These are phyloP conservation scores for Floccularia luteovirens DNA, from an alignment of 768 basidiomycete species.

Conservation along the genomic window DNA sequence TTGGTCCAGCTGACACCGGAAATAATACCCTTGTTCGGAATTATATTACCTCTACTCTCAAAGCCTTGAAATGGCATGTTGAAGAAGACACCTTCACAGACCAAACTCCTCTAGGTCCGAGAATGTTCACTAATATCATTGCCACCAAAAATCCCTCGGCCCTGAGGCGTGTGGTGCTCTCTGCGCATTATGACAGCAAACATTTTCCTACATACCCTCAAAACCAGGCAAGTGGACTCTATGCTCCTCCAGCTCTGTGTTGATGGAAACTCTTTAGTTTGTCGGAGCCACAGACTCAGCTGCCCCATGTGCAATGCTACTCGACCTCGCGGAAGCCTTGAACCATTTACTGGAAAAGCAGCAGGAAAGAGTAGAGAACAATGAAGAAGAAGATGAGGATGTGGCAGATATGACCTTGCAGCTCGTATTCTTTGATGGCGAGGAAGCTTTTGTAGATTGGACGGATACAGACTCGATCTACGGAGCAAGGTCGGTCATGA, in stretches of 20 bases:
- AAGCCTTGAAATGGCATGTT: constrained; percentile 75
- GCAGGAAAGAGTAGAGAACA: constrained; percentile 44
- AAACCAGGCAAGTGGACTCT: constrained; percentile 53
- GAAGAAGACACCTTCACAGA: constrained; percentile 80
- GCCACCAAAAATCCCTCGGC: constrained; percentile 93
- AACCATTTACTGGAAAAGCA: constrained; percentile 64
- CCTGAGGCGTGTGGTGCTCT: constrained; percentile 69
- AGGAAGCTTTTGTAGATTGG: constrained; percentile 93
- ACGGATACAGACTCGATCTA: constrained; percentile 87
- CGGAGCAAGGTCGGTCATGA: constrained; percentile 66
- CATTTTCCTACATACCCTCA: constrained; percentile 64
- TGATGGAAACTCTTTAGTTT: constrained; percentile 49
- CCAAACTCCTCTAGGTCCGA: constrained; percentile 74
- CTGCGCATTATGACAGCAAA: constrained; percentile 94
- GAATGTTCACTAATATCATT: constrained; percentile 82
- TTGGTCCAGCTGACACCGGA: constrained; percentile 50
- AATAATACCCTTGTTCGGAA: constrained; percentile 79
- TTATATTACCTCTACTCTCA: constrained; percentile 70
- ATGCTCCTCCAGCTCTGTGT: constrained; percentile 2
- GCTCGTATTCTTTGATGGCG: constrained; percentile 94
- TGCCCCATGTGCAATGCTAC: constrained; percentile 88
- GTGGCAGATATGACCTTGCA: constrained; percentile 81
- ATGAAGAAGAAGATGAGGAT: constrained; percentile 64
- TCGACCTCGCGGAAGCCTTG: constrained; percentile 84
- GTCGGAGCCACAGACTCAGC: constrained; percentile 97